Conservation (phyloP, 2,329 filamentous ascomycete species). For the Pseudocercospora fuligena region DNA sequence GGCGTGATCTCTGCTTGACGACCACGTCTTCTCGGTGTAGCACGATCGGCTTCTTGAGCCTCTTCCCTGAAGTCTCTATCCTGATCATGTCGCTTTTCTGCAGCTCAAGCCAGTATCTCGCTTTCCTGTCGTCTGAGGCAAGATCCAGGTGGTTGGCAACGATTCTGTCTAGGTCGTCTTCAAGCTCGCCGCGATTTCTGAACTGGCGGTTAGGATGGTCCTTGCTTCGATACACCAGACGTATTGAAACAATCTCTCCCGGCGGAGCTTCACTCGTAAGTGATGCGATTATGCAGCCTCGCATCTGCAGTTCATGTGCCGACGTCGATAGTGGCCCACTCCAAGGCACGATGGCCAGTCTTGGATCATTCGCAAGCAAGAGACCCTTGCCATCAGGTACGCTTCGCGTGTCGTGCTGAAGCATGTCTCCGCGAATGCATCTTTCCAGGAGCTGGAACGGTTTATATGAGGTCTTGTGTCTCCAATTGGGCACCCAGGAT, state of each 20-base stretch:
- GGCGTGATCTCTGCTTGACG: not conserved
- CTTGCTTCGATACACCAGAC: not conserved
- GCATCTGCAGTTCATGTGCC: not conserved
- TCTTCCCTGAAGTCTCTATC: not conserved
- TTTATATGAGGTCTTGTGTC: not conserved
- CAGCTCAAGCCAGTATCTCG: not conserved
- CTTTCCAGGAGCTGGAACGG: not conserved
- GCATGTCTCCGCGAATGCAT: not conserved
- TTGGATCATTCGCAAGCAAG: not conserved
- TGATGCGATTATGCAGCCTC: not conserved
- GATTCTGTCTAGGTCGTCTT: not conserved
- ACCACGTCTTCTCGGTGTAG: not conserved
- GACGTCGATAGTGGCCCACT: not conserved
- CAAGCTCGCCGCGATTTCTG: not conserved
- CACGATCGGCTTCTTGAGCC: not conserved
- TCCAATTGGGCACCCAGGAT: constrained; percentile 16
- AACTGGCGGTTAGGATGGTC: not conserved
- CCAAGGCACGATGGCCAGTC: not conserved
- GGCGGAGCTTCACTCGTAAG: not conserved
- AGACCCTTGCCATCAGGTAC: not conserved
- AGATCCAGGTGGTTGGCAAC: not conserved
- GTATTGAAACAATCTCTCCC: not conserved
- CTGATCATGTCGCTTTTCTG: not conserved
- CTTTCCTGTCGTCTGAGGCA: not conserved
- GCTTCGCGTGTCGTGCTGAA: not conserved